phyloP scores from a whole-genome alignment of 2,329 filamentous ascomycete species.

The Ascochyta clinopodiicola region DNA sequence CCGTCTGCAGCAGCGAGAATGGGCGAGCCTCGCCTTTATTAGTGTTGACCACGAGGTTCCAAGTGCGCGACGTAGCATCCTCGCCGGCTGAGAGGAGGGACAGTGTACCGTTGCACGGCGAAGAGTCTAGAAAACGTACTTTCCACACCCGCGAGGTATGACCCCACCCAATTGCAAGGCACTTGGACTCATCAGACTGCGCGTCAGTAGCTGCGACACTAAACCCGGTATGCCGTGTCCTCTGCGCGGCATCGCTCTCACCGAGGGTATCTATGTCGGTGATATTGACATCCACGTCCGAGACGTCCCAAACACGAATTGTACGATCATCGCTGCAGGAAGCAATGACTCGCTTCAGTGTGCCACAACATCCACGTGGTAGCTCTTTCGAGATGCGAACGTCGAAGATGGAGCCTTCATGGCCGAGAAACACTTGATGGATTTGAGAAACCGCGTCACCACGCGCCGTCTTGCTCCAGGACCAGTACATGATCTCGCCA shows the following conservation, averaged over 20 bases:
- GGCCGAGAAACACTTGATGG: constrained; percentile 67
- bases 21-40: constrained; percentile 1
- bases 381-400: constrained; percentile 71
- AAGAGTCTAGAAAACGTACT: constrained; percentile 67
- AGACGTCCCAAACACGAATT: constrained; percentile 85
- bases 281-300: constrained; percentile 49
- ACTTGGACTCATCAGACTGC: constrained; percentile 36
- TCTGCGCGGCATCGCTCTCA: constrained; percentile 31
- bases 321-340: constrained; percentile 97
- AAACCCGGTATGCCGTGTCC: constrained; percentile 54
- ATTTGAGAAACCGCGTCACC: constrained; percentile 44
- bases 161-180: constrained; percentile 78
- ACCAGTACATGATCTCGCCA: constrained; percentile 92
- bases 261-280: constrained; percentile 25
- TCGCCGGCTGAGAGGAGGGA: constrained; percentile 80
- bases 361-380: constrained; percentile 35
- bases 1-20: constrained; percentile 58
- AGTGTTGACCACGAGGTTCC: constrained; percentile 54
- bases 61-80: constrained; percentile 78
- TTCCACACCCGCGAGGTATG: constrained; percentile 91
- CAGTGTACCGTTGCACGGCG: constrained; percentile 46
- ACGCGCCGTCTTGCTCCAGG: constrained; percentile 58
- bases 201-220: constrained; percentile 42
- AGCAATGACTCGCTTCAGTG: constrained; percentile 69
- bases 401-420: constrained; percentile 94